phyloP scores from a whole-genome alignment of 2,329 filamentous ascomycete genomes.

The Phialemoniopsis sp. region DNA sequence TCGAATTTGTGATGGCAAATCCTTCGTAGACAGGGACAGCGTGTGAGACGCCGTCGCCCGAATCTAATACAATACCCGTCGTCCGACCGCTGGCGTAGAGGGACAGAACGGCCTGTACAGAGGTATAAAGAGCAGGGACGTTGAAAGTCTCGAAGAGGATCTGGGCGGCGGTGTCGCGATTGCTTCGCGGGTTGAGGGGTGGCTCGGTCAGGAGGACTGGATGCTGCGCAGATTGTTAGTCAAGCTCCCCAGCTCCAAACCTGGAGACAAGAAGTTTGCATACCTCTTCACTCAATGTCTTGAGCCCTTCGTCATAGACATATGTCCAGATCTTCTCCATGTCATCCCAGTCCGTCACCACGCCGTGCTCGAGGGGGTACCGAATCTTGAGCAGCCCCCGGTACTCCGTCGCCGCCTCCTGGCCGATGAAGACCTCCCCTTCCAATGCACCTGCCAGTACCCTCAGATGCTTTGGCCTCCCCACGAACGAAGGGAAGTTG shows the following conservation, averaged over 20 bases:
- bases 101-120: constrained; percentile 93
- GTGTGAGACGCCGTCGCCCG: constrained; percentile 94
- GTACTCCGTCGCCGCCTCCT: constrained; percentile 81
- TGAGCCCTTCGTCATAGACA: constrained; percentile 92
- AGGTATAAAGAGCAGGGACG: constrained; percentile 92
- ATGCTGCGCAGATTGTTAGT: constrained; percentile 52
- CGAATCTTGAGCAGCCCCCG: constrained; percentile 91
- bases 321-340: constrained; percentile 99
- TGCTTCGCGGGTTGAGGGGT: constrained; percentile 89
- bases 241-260: not conserved
- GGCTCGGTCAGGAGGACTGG: constrained; percentile 95
- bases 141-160: constrained; percentile 99
- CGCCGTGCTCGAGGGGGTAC: constrained; percentile 94
- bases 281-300: constrained; percentile 95
- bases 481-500: constrained; percentile 96
- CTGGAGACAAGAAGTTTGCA: no score
- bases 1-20: constrained; percentile 93
- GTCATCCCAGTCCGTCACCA: constrained; percentile 99
- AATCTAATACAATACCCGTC: constrained; percentile 91
- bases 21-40: constrained; percentile 97
- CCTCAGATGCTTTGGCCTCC: constrained; percentile 88
- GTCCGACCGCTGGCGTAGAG: constrained; percentile 94
- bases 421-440: constrained; percentile 95
- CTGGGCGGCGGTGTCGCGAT: constrained; percentile 93
- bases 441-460: constrained; percentile 95